phyloP scores from a whole-genome alignment of 2,329 filamentous ascomycete genomes.

The Diaporthe sp. region DNA sequence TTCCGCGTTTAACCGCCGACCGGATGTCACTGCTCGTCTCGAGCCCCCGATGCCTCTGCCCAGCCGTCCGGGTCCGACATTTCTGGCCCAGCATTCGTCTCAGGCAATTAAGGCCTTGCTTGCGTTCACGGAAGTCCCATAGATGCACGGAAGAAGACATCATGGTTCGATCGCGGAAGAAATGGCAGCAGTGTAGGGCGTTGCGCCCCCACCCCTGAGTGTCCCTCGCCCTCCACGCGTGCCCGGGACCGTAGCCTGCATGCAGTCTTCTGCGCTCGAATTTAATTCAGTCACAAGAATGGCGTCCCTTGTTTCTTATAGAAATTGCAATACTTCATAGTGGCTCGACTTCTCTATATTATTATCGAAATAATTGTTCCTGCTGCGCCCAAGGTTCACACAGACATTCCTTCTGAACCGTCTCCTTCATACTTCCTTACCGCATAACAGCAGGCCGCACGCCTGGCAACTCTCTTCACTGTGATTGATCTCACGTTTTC shows the following conservation, averaged over 20 bases:
- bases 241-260: background rate
- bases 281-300: background rate
- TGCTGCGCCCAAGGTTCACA: background rate
- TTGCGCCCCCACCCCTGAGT: background rate
- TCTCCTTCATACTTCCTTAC: background rate
- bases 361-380: background rate
- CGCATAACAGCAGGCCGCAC: background rate
- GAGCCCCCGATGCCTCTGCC: background rate
- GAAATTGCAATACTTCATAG: background rate
- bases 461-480: background rate
- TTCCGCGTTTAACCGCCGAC: slow-evolving; percentile 40
- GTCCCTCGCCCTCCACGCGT: background rate
- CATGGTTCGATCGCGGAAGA: slow-evolving; percentile 19
- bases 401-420: background rate
- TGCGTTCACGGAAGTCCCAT: background rate
- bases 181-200: background rate
- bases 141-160: slow-evolving; percentile 3
- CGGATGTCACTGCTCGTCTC: background rate
- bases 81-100: background rate
- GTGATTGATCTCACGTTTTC: background rate
- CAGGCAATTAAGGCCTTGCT: background rate
- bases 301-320: background rate
- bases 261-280: background rate
- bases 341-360: too few species aligned
- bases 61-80: background rate